These are phyloP conservation scores for Mortierella alpina DNA, from an alignment of 192 early-diverging fungal species.

Conservation along the genomic window DNA sequence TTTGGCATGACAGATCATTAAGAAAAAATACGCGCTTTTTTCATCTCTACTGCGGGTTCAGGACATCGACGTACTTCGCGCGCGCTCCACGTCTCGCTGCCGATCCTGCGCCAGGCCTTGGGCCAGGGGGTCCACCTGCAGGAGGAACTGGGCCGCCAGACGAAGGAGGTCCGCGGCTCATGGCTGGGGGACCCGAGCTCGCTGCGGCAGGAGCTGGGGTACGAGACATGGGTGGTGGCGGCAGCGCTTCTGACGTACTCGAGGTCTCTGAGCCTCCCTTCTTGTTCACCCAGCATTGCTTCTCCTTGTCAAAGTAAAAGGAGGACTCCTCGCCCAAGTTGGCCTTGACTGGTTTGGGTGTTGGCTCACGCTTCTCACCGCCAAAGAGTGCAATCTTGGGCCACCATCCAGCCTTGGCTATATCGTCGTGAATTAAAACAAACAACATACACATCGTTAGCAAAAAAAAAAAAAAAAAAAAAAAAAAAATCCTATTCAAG, in stretches of 20 bases:
- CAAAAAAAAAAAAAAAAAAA: neutral
- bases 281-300: slow-evolving; percentile 91
- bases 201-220: slow-evolving; percentile 11
- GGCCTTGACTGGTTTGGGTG: slow-evolving; percentile 72
- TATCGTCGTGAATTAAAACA: neutral
- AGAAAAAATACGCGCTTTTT: slow-evolving; percentile 2
- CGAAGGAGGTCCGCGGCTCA: slow-evolving; percentile 12
- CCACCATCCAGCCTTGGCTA: slow-evolving; percentile 47
- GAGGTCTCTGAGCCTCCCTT: slow-evolving; percentile 43
- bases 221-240: slow-evolving; percentile 44
- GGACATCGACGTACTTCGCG: slow-evolving; percentile 62
- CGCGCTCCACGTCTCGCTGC: slow-evolving; percentile 50
- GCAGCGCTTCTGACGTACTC: slow-evolving; percentile 9
- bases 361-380: slow-evolving; percentile 42
- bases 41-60: slow-evolving; percentile 50
- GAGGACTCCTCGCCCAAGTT: slow-evolving; percentile 88
- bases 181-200: slow-evolving; percentile 2
- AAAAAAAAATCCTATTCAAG: neutral
- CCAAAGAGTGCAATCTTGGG: slow-evolving; percentile 39
- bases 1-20: neutral
- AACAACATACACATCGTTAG: neutral
- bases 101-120: slow-evolving; percentile 32
- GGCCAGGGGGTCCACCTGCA: slow-evolving; percentile 35
- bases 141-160: slow-evolving; percentile 12
- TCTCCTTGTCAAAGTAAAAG: slow-evolving; percentile 89